Conservation (phyloP, 2,329 filamentous ascomycete species). For the Corynespora cassiicola region DNA sequence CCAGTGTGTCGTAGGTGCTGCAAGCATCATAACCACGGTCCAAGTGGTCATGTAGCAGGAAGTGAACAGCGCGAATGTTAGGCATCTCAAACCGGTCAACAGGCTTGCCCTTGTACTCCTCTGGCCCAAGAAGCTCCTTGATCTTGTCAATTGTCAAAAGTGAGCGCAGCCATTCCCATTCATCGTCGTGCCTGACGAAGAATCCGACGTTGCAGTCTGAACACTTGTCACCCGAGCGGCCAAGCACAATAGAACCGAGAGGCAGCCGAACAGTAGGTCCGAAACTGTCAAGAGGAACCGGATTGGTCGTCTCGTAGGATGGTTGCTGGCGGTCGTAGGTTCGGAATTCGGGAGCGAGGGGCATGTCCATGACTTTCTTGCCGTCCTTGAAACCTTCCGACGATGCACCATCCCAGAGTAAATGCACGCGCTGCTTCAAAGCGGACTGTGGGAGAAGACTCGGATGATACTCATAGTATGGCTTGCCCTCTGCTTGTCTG, state of each 20-base stretch:
- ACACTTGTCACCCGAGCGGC: conserved; percentile 41
- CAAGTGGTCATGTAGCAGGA: conserved; percentile 55
- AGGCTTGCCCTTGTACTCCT: conserved; percentile 37
- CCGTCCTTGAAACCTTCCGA: conserved; percentile 18
- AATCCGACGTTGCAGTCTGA: conserved; percentile 40
- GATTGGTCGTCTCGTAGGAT: conserved; percentile 38
- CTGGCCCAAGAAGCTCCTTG: conserved; percentile 33
- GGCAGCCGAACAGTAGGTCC: conserved; percentile 45
- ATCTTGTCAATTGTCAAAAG: conserved; percentile 35
- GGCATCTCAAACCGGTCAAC: conserved; percentile 49
- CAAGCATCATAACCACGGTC: conserved; percentile 53
- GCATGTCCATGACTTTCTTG: conserved; percentile 25
- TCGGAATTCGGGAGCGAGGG: conserved; percentile 22
- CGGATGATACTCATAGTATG: conserved; percentile 51
- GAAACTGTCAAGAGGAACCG: conserved; percentile 34
- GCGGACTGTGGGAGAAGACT: conserved; percentile 39
- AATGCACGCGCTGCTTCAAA: conserved; percentile 34
- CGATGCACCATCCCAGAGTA: conserved; percentile 30
- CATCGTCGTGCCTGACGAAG: conserved; percentile 36
- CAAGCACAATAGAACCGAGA: conserved; percentile 45
- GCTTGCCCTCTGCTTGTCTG: conserved; percentile 30
- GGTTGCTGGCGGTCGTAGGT: conserved; percentile 32
- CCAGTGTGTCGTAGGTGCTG: conserved; percentile 53
- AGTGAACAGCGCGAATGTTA: conserved; percentile 48
- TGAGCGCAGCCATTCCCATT: conserved; percentile 39